A percentile compares a stretch with the other conserved stretches of the same genome.
These are phyloP conservation scores for Tetrahymena malaccensis DNA, from an alignment of 73 alveolate species.

Conservation along the genomic window DNA sequence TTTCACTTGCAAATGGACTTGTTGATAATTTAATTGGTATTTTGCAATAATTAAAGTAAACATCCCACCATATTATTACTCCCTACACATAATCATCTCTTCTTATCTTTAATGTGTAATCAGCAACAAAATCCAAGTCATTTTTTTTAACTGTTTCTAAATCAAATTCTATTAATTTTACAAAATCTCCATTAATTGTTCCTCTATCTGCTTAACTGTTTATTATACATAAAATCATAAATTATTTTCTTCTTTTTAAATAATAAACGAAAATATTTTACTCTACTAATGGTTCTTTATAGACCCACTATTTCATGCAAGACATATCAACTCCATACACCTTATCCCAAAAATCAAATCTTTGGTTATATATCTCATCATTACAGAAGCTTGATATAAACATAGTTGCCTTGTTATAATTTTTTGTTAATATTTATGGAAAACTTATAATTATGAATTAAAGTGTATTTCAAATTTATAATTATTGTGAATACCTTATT, in stretches of 20 bases:
- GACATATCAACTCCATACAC: conserved; percentile 82
- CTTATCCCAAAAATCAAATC: conserved; percentile 81
- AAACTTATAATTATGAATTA: not conserved
- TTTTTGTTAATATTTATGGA: no score
- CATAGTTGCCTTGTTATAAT: conserved; percentile 45
- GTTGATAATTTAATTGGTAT: conserved; percentile 77
- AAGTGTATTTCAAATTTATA: not conserved
- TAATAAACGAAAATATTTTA: conserved; percentile 14
- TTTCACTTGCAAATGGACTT: conserved; percentile 70
- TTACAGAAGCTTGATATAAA: conserved; percentile 87
- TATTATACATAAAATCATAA: not conserved
- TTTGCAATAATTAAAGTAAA: conserved; percentile 55
- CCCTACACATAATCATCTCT: conserved; percentile 75
- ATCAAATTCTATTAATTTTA: conserved; percentile 63
- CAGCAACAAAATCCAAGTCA: conserved; percentile 62
- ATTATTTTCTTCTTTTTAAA: conserved; percentile 9
- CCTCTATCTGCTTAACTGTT: not conserved
- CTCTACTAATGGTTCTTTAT: conserved; percentile 74
- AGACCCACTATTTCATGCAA: conserved; percentile 55
- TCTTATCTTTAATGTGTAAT: conserved; percentile 47
- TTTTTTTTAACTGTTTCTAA: conserved; percentile 47
- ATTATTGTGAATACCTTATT: conserved; percentile 29
- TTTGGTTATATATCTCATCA: conserved; percentile 64
- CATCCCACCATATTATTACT: conserved; percentile 89
- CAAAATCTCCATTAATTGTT: conserved; percentile 38